Percentiles rank a stretch among this genome's conserved stretches.
phyloP scores from a whole-genome alignment of 192 early-diverging fungal species.

The Podila minutissima region DNA sequence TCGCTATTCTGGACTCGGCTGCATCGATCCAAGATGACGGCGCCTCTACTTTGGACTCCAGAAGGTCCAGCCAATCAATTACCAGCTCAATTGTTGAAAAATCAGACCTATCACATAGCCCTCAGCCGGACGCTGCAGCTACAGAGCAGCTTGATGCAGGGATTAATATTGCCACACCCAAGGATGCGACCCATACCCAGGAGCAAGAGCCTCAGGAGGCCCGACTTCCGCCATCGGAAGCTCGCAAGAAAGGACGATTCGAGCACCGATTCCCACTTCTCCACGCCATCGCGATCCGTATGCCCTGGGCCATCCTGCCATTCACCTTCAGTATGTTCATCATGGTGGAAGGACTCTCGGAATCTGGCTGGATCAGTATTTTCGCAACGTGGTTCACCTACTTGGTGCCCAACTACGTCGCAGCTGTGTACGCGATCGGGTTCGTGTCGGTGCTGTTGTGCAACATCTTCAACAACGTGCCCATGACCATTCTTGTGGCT shows the following conservation, averaged over 20 bases:
- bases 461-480: constrained; percentile 85
- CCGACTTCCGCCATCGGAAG: background rate
- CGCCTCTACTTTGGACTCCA: background rate
- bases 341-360: constrained; percentile 76
- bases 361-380: constrained; percentile 73
- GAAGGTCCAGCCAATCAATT: background rate
- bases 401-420: constrained; percentile 60
- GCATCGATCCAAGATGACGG: background rate
- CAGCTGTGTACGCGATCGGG: constrained; percentile 70
- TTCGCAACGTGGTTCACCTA: constrained; percentile 67
- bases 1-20: background rate
- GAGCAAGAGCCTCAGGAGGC: too few relatives aligned
- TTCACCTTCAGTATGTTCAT: constrained; percentile 92
- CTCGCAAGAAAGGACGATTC: background rate
- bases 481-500: constrained; percentile 87
- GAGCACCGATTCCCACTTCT: constrained; percentile 61
- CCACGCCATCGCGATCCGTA: constrained; percentile 58
- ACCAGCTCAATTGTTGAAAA: too few relatives aligned
- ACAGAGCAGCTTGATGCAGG: background rate
- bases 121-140: background rate
- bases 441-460: constrained; percentile 73
- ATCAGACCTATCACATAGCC: too few relatives aligned
- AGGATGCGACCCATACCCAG: too few relatives aligned
- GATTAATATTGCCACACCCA: too few relatives aligned
- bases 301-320: constrained; percentile 82